Evolutionary conservation across 495 filamentous ascomycete species (phyloP), one percentile per base, ranked within the genome.

Genomic region (Xylaria bambusicola): DNA sequence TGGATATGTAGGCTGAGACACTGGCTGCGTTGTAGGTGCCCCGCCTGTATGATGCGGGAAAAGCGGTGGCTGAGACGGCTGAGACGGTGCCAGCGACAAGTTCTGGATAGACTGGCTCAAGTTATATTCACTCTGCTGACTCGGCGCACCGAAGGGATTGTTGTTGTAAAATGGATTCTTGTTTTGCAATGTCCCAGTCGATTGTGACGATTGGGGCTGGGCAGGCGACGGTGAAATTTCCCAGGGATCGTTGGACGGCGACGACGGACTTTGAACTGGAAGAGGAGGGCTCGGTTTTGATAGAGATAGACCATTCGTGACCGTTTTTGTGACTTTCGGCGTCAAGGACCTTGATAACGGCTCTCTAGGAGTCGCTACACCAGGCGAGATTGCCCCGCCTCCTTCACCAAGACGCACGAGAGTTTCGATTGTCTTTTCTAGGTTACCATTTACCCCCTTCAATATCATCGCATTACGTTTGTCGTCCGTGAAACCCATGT

Each of bases 401-500:
- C 74, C 74, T 49, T 96, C 93, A 12, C 92, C 92, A 50, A 95
- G 71, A 66, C 90, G 80, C 10, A 91, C 80, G 66, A 98, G 69
- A 15, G 92, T 85, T 70, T 97, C 93, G 29, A 97, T 82, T 0
- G 92, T 80, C 66, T 86, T 88, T 56, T 96, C 89, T 40, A 98
- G 62, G 65, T 95, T 92, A 2, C 95, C 94, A 57, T 86, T 81
- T 6, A 92, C 77, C 10, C 88, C 87, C 58, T 90, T 89, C 24
- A 98, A 73, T 23, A 97, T 86, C 53, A 86, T 84, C 12, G 84
- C 75, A 62, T 95, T 98, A 45, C 88, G 82, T 59, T 85, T 86
- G 35, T 93, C 88, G 68, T 98, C 91, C 31, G 71, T 80, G 66
- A 98, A 98, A 1, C 94, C 94, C 94, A 98, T 97, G 53, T 96